A percentile compares a stretch with the other conserved stretches of the same genome.
Evolutionary conservation across 192 early-diverging fungal genomes (phyloP).

Genomic region (Gonapodya prolifera): DNA sequence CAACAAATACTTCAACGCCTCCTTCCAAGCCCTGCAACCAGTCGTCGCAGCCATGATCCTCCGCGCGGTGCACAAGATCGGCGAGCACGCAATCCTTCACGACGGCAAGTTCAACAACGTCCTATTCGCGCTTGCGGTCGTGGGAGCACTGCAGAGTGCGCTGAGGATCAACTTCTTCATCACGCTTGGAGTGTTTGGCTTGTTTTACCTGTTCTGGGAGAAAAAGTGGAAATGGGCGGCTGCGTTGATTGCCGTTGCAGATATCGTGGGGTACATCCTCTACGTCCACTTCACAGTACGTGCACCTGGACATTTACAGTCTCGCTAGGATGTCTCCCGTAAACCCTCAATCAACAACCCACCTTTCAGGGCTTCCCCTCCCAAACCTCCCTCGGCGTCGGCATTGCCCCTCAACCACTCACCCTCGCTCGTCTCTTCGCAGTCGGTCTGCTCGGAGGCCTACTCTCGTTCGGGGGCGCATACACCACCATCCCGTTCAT

Average conservation of each 20-base stretch:
- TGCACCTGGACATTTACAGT: no score
- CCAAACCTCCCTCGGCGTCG: constrained; percentile 22
- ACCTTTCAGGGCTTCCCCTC: constrained; percentile 27
- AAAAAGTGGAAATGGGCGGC: constrained; percentile 12
- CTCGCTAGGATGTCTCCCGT: no score
- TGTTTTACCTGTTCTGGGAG: constrained; percentile 18
- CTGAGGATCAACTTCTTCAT: constrained; percentile 34
- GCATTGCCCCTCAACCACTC: constrained; percentile 17
- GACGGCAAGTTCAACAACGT: constrained; percentile 20
- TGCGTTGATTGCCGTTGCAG: constrained; percentile 11
- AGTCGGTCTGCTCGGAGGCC: constrained; percentile 30
- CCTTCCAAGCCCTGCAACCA: constrained; percentile 34
- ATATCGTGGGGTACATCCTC: constrained; percentile 20
- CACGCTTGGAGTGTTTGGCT: constrained; percentile 31
- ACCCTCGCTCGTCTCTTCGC: constrained; percentile 26
- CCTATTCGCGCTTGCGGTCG: constrained; percentile 10
- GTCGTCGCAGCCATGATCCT: constrained; percentile 41
- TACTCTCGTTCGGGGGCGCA: constrained; percentile 37
- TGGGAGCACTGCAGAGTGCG: constrained; percentile 21
- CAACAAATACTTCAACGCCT: constrained; percentile 38
- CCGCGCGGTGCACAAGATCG: constrained; percentile 29
- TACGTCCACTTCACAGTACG: constrained; percentile 29
- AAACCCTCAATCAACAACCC: no score
- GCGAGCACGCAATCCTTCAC: constrained; percentile 27
- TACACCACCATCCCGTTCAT: constrained; percentile 43